Evolutionary conservation across 345 rosid species (phyloP), one percentile per base, ranked within the genome.

Genomic region (Salix exigua): DNA sequence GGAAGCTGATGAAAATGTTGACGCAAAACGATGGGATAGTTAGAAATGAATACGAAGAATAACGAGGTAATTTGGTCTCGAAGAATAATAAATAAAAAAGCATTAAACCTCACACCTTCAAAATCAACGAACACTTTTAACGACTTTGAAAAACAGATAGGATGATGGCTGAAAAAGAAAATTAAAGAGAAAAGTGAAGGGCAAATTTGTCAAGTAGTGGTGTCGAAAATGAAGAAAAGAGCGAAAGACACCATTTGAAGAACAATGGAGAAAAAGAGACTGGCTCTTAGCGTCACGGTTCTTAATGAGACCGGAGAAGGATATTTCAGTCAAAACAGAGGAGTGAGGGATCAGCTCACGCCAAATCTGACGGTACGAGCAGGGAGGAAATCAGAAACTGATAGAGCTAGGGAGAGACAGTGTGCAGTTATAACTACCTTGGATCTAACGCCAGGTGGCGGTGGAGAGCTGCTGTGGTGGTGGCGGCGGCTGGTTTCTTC

Each of bases 381-480:
- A 33, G 33, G 21, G 2, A 2, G 19, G 2, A 7, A 58, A 38
- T 26, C 50, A 13, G 35, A 19, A 23, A 33, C 53, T 40, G 63
- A 37, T 14, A 21, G 19, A 44, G 40, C 46, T n/a, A 31, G 28
- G 73, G 61, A 55, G 72, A 69, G 26, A 31, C 9, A 1, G 19
- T 7, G 42, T n/a, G 11, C 3, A 19, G 28, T 33, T 66, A 44
- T 2, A 55, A 58, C 12, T 71, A 90, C 97, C 94, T 90, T 90
- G 83, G 93, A 91, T 91, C 93, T 90, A 85, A 83, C 83, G 72
- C 83, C 85, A 46, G 88, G 76, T 42, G 89, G 82, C 44, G 85
- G 78, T 9, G 87, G 82, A 65, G 82, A 77, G 66, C 75, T 62
- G 44, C 77, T 40, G 50, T 13, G 16, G 50, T 13, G 16, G 50